Evolutionary conservation across 2,329 filamentous ascomycete genomes (phyloP).

Genomic region (Coniella vitis): DNA sequence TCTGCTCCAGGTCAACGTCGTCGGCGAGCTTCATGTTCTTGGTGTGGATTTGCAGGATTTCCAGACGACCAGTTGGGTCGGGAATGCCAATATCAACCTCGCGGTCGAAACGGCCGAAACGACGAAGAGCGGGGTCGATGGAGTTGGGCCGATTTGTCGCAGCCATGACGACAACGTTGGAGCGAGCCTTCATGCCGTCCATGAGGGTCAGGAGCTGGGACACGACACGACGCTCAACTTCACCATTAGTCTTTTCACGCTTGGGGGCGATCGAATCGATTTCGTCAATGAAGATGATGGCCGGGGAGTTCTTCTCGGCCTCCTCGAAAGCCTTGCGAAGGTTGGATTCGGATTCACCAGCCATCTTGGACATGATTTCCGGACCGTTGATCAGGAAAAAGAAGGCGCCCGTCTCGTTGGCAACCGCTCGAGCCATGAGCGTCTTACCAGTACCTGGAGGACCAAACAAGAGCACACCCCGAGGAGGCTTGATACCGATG

Average conservation of each 20-base stretch:
- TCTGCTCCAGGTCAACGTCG: constrained; percentile 93
- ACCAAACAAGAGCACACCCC: constrained; percentile 93
- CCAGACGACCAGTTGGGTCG: constrained; percentile 94
- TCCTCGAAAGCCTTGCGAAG: constrained; percentile 98
- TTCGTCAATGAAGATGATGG: constrained; percentile 99
- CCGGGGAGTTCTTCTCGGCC: constrained; percentile 98
- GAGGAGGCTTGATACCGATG: constrained; percentile 98
- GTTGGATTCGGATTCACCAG: constrained; percentile 97
- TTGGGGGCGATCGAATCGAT: constrained; percentile 99
- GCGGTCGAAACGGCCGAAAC: constrained; percentile 97
- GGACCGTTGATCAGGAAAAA: constrained; percentile 99
- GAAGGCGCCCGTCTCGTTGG: constrained; percentile 97
- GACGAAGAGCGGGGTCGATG: constrained; percentile 93
- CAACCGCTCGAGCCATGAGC: constrained; percentile 95
- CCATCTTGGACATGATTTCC: constrained; percentile 99
- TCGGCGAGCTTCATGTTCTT: constrained; percentile 99
- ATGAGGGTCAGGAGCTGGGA: constrained; percentile 93
- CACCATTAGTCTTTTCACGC: constrained; percentile 99
- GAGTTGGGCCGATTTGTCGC: constrained; percentile 98
- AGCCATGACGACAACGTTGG: constrained; percentile 98
- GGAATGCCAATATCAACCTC: constrained; percentile 98
- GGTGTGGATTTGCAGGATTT: constrained; percentile 98
- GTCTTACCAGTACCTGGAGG: constrained; percentile 99
- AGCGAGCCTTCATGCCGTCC: constrained; percentile 99
- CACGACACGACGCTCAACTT: constrained; percentile 96